phyloP scores from a whole-genome alignment of 306 rosid genomes.

The Medicago ruthenica region DNA sequence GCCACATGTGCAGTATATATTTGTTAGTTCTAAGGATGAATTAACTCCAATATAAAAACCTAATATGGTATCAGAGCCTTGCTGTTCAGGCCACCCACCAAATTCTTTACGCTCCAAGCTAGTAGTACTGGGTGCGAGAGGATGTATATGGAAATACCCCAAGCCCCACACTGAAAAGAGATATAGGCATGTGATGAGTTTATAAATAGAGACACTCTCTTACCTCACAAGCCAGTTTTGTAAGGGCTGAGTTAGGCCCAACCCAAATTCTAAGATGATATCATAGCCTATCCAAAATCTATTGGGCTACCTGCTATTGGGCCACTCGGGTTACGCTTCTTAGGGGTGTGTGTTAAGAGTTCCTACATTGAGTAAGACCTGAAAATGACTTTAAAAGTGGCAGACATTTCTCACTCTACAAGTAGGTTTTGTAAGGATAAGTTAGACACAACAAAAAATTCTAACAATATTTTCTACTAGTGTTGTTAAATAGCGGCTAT shows the following conservation, averaged over 20 bases:
- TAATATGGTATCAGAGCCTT: neutral
- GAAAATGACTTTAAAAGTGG: neutral
- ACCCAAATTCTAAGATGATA: neutral
- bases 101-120: neutral
- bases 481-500: too few relatives aligned
- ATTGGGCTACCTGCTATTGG: neutral
- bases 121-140: too few relatives aligned
- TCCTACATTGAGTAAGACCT: neutral
- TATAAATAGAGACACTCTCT: neutral
- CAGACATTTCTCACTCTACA: neutral
- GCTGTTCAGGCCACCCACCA: neutral
- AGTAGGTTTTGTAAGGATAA: neutral
- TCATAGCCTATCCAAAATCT: neutral
- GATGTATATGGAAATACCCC: too few relatives aligned
- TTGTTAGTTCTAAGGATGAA: neutral
- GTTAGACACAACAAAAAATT: too few relatives aligned
- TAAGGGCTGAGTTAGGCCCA: neutral
- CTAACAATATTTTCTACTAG: too few relatives aligned
- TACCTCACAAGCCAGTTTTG: neutral
- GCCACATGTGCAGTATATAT: constrained; percentile 2
- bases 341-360: neutral
- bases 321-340: neutral
- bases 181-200: too few relatives aligned
- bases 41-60: neutral
- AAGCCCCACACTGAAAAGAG: too few relatives aligned